These are phyloP conservation scores for Pichia sp. DNA, from an alignment of 1,139 yeast genomes.

Conservation along the genomic window DNA sequence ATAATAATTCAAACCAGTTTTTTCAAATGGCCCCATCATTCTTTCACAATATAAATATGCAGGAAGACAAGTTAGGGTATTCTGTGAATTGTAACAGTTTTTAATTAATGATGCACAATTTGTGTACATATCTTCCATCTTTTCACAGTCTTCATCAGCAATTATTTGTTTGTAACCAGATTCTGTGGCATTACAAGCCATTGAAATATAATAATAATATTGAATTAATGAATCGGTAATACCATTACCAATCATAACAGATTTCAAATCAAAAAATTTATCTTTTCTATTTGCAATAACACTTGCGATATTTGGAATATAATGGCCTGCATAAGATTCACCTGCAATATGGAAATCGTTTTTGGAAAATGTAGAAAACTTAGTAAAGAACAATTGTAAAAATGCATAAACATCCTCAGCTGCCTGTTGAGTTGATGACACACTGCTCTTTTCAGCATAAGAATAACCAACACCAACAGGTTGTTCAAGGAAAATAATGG, in stretches of 20 bases:
- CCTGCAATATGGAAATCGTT: conserved; percentile 77
- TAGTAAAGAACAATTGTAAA: conserved; percentile 67
- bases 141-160: conserved; percentile 52
- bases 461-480: conserved; percentile 94
- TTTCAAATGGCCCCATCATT: conserved; percentile 45
- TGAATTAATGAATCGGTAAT: conserved; percentile 71
- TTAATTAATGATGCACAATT: conserved; percentile 47
- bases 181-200: conserved; percentile 51
- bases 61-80: conserved; percentile 47
- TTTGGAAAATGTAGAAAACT: conserved; percentile 55
- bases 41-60: conserved; percentile 42
- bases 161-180: conserved; percentile 62
- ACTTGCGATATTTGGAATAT: conserved; percentile 70
- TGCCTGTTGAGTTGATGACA: conserved; percentile 60
- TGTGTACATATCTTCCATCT: conserved; percentile 46
- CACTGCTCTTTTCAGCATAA: conserved; percentile 41
- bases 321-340: conserved; percentile 86
- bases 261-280: conserved; percentile 58
- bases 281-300: conserved; percentile 64
- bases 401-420: conserved; percentile 76
- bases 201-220: conserved; percentile 63
- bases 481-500: conserved; percentile 88
- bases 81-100: conserved; percentile 47
- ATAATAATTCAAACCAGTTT: conserved; percentile 61
- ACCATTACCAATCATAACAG: conserved; percentile 79